Evolutionary conservation across 2,329 filamentous ascomycete genomes (phyloP), one percentile per base, ranked within the genome.

Genomic region (Phialophora chinensis): DNA sequence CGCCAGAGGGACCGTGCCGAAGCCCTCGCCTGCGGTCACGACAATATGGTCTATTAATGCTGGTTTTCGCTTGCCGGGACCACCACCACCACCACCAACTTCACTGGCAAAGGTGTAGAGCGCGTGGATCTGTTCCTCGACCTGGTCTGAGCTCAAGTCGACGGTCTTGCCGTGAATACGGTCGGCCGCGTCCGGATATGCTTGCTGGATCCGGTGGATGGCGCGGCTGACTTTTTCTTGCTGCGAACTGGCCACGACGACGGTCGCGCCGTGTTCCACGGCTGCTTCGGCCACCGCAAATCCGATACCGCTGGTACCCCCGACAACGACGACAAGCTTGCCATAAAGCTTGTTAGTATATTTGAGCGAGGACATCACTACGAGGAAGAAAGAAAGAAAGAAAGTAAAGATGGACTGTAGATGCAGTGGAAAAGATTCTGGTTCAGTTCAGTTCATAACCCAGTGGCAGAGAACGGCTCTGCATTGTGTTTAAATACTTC

Each of bases 241-340:
- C 50, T 54, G 77, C 66, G 67, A 85, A 1, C 81, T 82, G 5
- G 83, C 79, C 70, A 86, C 79, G 33, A 79, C 80, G 35, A 87
- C 78, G 33, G 75, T 75, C 62, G 81, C 81, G 69, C 81, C 82
- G 68, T 81, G 75, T 68, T 85, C 84, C 60, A 86, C 73, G 53
- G 76, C 75, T 3, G 81, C 82, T 79, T 85, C 81, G 61, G 84
- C 84, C 8, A 83, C 80, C 65, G 74, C 76, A 72, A 80, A 85
- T 47, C 85, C 85, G 49, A 87, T 81, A 62, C 85, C 85, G 53
- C 79, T 78, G 42, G 80, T 82, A 47, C 83, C 84, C 23, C 85
- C 85, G 27, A 86, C 77, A 68, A 87, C 75, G 62, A 87, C 78
- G 62, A 86, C 75, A 38, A 79, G 80, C 31, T 77, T 74, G 69